Base-by-base conservation (phyloP, 345 rosid species). In the Cardamine resedifolia region DNA sequence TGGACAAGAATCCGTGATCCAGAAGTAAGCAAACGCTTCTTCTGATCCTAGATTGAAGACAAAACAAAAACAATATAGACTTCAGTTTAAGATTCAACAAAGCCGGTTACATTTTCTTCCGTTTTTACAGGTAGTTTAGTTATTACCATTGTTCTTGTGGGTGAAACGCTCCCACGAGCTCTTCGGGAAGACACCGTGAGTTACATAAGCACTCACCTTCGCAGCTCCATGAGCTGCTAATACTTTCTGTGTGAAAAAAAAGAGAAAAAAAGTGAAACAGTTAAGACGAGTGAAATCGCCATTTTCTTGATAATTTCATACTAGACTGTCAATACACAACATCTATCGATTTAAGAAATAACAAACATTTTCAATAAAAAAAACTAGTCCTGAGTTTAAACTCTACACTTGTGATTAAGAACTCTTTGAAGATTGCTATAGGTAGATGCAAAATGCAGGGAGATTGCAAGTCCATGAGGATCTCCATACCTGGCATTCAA, bases 1-100 rank as follows among this genome's bases (percentile, higher is more conserved):
- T 1, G 99, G 96, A 75, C 99, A 96, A 34, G 98, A 96, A 74
- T 96, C 97, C 2, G 99, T 92, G 71, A 92, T 96, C 99, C 98
- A 92, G 67, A 96, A 96, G 85, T 85, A 81, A 45, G 86, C 69
- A 74, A 96, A 92, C 34, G 89, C 96, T 55, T 79, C 85, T 72
- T 72, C 88, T 1, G 71, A 19, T 57, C 85, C 93, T 73, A 43
- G 33, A 50, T 75, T 10, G 55, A 34, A 55, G 65, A 57, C 24
- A 18, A 31, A 50, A n/a, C 1, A 23, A 16, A 21, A 68, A 66
- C 14, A 73, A 28, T 10, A 20, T 3, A 31, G 28, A n/a, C 55
- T 41, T 58, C 62, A 61, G 39, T 52, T 65, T 26, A 34, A 36
- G 10, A 6, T 10, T 48, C 14, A 72, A 39, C 43, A 68, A 10